Evolutionary conservation across 2,329 filamentous ascomycete genomes (phyloP), one percentile per base, ranked within the genome.

Genomic region (Sporothrix globosa): DNA sequence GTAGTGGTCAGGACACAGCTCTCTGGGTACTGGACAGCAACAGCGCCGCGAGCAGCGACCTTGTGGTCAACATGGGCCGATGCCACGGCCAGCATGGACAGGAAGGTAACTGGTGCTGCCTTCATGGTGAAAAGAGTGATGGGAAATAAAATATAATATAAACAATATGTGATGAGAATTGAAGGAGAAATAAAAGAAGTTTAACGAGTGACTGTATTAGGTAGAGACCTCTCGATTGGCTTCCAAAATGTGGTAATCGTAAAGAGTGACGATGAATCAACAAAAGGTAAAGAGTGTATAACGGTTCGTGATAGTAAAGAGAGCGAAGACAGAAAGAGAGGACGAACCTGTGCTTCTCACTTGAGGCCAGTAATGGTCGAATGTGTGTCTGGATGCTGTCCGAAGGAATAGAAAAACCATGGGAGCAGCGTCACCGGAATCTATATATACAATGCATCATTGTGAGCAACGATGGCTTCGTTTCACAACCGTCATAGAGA

Each of bases 1-100:
- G 54, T 68, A 4, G 69, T 73, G 41, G 73, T 74, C 50, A 72
- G 50, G 4, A 70, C 60, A 24, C 72, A 73, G 46, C 27, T 61
- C 17, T 53, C 46, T 6, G 69, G 69, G 69, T 60, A 65, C 11
- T 58, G 7, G 44, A 30, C n/a, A n/a, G 46, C 41, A 10, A 50
- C 52, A 14, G 39, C n/a, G 19, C n/a, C 27, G 30, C 34, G 56
- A 19, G 48, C 21, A 21, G 41, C n/a, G 5, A 70, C 63, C 9
- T 56, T 27, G 39, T 68, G 63, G 27, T 69, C 53, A 14, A 61
- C n/a, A 14, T 30, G 58, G 27, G 71, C 71, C 30, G 71, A 39
- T 14, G 66, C 66, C n/a, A 44, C 44, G 34, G 50, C 65, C 17
- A 69, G 54, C 6, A 70, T 61, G 27, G 71, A 70, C 39, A 72